Conservation (phyloP, 2,329 filamentous ascomycete genomes). For the Penicillium sp. region DNA sequence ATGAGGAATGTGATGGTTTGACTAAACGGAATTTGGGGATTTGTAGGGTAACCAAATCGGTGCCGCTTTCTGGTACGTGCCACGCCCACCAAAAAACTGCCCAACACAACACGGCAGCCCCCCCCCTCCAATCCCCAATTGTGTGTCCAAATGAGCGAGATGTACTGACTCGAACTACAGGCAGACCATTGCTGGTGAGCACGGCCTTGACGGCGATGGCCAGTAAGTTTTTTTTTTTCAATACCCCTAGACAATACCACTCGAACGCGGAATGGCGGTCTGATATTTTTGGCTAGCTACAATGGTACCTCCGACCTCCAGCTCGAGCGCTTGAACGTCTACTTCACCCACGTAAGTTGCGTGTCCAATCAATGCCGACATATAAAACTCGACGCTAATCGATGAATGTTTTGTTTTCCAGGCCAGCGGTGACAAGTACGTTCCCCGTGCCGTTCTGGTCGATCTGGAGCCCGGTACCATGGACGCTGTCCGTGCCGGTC, state of each 20-base stretch:
- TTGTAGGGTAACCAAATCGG: conserved; percentile 98
- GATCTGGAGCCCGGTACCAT: conserved; percentile 99
- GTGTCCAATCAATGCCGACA: neutral
- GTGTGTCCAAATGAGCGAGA: conserved; percentile 3
- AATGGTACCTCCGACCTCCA: conserved; percentile 98
- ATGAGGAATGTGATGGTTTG: conserved; percentile 14
- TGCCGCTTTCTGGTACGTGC: conserved; percentile 94
- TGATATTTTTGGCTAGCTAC: conserved; percentile 67
- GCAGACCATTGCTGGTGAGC: conserved; percentile 86
- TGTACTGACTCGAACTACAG: conserved; percentile 55
- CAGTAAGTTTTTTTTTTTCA: conserved; percentile 69
- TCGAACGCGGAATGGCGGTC: conserved; percentile 26
- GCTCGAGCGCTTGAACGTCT: conserved; percentile 99
- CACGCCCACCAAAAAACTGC: conserved; percentile 1
- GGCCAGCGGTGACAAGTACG: conserved; percentile 98
- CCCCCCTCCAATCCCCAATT: too few species aligned
- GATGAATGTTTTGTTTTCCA: conserved; percentile 46
- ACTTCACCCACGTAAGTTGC: conserved; percentile 85
- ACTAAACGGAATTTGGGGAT: conserved; percentile 39
- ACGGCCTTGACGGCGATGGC: conserved; percentile 96
- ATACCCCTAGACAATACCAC: conserved; percentile 8
- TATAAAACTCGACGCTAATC: conserved; percentile 7
- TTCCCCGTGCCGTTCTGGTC: conserved; percentile 98
- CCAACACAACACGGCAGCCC: conserved; percentile 9
- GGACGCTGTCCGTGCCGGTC: conserved; percentile 97